These are phyloP conservation scores for Helminthosporium solani DNA, from an alignment of 2,329 filamentous ascomycete genomes.

Conservation along the genomic window DNA sequence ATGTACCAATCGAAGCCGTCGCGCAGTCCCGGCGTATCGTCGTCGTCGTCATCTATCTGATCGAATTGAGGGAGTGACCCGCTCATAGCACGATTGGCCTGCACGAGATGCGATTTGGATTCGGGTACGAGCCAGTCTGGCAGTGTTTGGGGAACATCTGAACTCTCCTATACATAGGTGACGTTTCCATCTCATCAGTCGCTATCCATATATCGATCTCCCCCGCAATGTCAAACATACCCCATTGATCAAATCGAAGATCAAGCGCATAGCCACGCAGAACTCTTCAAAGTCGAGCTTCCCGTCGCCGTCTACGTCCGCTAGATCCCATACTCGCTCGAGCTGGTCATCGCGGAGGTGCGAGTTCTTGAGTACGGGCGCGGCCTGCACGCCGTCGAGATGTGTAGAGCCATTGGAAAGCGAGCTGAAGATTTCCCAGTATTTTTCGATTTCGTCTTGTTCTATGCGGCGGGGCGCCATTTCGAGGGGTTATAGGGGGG, in stretches of 20 bases:
- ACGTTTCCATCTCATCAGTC: too few relatives aligned
- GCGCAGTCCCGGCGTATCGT: constrained; percentile 82
- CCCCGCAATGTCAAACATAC: constrained; percentile 52
- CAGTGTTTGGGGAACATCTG: constrained; percentile 77
- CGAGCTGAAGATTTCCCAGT: constrained; percentile 77
- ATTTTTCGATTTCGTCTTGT: constrained; percentile 73
- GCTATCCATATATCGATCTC: not conserved
- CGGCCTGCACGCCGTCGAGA: constrained; percentile 69
- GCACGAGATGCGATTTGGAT: constrained; percentile 55
- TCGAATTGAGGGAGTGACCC: constrained; percentile 82
- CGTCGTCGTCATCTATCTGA: constrained; percentile 70
- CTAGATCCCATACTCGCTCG: constrained; percentile 96
- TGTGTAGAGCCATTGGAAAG: constrained; percentile 64
- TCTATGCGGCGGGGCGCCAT: constrained; percentile 60
- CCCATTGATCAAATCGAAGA: constrained; percentile 96
- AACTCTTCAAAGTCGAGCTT: constrained; percentile 99
- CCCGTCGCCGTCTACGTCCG: constrained; percentile 95
- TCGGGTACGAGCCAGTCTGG: constrained; percentile 98
- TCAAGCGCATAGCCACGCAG: constrained; percentile 96
- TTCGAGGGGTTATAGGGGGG: constrained; percentile 1
- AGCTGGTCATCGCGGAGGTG: constrained; percentile 77
- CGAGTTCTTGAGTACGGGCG: constrained; percentile 71
- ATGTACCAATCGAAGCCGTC: constrained; percentile 99
- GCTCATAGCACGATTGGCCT: constrained; percentile 57
- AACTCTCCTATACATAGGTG: constrained; percentile 69